Conservation (phyloP, 306 rosid species). For the Quercus engelmannii region DNA sequence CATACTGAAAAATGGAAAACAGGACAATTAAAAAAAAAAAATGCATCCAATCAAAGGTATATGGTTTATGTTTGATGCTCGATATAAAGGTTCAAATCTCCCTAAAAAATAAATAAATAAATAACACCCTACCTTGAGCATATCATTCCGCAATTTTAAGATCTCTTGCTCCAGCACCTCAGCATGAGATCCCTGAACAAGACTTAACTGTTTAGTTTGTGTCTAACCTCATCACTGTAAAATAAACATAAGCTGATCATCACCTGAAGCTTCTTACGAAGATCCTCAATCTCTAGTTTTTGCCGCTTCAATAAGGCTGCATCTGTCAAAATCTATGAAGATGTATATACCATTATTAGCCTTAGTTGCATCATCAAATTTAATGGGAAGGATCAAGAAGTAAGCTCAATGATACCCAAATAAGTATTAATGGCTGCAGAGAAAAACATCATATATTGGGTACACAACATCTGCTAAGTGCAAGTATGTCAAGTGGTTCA, state of each 20-base stretch:
- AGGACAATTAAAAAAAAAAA: slow-evolving; percentile 12
- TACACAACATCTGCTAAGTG: not conserved
- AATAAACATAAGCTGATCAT: slow-evolving; percentile 18
- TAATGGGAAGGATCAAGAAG: not conserved
- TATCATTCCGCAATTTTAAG: slow-evolving; percentile 82
- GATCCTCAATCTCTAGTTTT: slow-evolving; percentile 86
- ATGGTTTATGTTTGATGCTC: slow-evolving; percentile 11
- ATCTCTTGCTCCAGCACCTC: slow-evolving; percentile 87
- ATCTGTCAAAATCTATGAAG: slow-evolving; percentile 80
- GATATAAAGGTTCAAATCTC: slow-evolving; percentile 2
- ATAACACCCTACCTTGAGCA: slow-evolving; percentile 61
- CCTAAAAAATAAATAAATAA: slow-evolving; percentile 3
- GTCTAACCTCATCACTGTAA: not conserved
- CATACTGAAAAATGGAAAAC: slow-evolving; percentile 55
- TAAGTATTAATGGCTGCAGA: not conserved
- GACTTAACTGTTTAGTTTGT: slow-evolving; percentile 10
- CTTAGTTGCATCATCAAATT: slow-evolving; percentile 2
- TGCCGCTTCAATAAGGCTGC: slow-evolving; percentile 93
- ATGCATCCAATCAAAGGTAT: not conserved
- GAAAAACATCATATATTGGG: not conserved
- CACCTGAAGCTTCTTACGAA: slow-evolving; percentile 85
- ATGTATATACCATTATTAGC: slow-evolving; percentile 3
- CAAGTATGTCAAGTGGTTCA: not conserved
- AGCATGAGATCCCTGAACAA: slow-evolving; percentile 83
- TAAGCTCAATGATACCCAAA: not conserved